These are phyloP conservation scores for Nepenthes gracilis DNA, from an alignment of 148 eudicot genomes.

Conservation along the genomic window DNA sequence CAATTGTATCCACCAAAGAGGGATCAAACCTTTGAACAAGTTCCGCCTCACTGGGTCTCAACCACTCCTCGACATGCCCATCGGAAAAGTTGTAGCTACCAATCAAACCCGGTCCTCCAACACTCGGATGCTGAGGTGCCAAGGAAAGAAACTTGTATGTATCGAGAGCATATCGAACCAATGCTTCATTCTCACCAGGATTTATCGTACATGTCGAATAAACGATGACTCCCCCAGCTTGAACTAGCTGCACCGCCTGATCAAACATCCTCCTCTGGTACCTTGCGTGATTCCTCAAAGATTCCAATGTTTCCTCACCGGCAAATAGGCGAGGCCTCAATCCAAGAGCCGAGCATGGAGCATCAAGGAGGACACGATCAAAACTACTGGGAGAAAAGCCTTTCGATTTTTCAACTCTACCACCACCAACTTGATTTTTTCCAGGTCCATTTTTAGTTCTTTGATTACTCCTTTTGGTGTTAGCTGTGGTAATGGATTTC, in stretches of 20 bases:
- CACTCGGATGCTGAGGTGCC: conserved; percentile 56
- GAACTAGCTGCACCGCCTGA: conserved; percentile 93
- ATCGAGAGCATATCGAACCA: conserved; percentile 85
- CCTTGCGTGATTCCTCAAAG: conserved; percentile 60
- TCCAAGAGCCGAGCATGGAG: conserved; percentile 98
- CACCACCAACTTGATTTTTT: conserved; percentile 50
- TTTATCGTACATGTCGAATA: conserved; percentile 96
- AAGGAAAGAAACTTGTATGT: conserved; percentile 69
- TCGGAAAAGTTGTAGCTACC: conserved; percentile 56
- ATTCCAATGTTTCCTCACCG: conserved; percentile 67
- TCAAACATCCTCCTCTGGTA: conserved; percentile 85
- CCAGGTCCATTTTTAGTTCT: conserved; percentile 67
- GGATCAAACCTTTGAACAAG: conserved; percentile 95
- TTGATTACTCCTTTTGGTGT: conserved; percentile 18
- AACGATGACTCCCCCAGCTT: conserved; percentile 86
- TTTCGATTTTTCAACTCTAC: conserved; percentile 64
- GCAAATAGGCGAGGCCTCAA: conserved; percentile 88
- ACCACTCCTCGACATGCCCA: conserved; percentile 79
- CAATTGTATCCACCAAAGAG: conserved; percentile 69
- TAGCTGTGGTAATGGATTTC: not conserved
- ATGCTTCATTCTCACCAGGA: conserved; percentile 89
- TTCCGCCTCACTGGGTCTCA: conserved; percentile 75
- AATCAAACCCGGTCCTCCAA: conserved; percentile 82
- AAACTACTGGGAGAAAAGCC: conserved; percentile 80
- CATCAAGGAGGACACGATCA: conserved; percentile 92